These are phyloP conservation scores for Picea sitchensis DNA, from an alignment of 75 land plant species.

Conservation along the genomic window DNA sequence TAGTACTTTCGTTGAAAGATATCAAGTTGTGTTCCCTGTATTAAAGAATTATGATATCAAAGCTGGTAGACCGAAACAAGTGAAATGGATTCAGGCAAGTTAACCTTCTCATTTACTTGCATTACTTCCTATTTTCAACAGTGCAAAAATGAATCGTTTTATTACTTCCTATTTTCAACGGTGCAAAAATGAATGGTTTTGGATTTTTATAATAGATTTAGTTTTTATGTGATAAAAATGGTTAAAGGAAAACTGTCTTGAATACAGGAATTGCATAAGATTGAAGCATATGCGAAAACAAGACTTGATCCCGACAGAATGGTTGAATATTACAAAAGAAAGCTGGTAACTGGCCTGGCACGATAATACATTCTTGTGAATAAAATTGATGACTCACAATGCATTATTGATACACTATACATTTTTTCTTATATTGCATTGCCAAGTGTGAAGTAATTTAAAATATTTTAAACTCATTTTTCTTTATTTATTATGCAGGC, in stretches of 20 bases:
- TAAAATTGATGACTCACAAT: not conserved
- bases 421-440: too few relatives aligned
- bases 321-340: constrained; percentile 25
- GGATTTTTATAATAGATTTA: not conserved
- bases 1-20: constrained; percentile 84
- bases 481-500: too few relatives aligned
- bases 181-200: not conserved
- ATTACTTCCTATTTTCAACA: too few relatives aligned
- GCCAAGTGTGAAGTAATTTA: too few relatives aligned
- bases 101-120: not conserved
- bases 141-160: too few relatives aligned
- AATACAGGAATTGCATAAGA: constrained; percentile 33
- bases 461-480: too few relatives aligned
- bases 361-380: too few relatives aligned
- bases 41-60: constrained; percentile 61
- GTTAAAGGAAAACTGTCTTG: too few relatives aligned
- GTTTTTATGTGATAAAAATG: not conserved
- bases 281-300: constrained; percentile 60
- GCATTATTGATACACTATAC: too few relatives aligned
- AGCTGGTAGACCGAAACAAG: constrained; percentile 69
- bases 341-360: not conserved
- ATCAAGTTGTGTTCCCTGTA: constrained; percentile 28
- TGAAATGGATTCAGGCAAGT: constrained; percentile 76
- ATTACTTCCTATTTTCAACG: too few relatives aligned
- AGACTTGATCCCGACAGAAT: constrained; percentile 33